Evolutionary conservation across 495 filamentous ascomycete species (phyloP), one percentile per base, ranked within the genome.

Genomic region (Poronia punctata): DNA sequence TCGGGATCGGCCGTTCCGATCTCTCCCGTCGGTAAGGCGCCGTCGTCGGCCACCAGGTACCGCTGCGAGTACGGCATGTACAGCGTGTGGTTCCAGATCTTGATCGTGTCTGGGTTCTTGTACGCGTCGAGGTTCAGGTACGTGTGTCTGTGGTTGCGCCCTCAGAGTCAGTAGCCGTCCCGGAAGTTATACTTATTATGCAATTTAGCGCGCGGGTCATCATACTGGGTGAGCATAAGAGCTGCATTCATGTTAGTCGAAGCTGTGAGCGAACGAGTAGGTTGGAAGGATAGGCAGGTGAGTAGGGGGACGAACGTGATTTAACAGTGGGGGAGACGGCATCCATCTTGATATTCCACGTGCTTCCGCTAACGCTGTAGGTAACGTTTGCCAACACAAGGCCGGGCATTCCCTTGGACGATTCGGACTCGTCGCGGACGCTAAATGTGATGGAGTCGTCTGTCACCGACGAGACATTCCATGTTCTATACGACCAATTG

Each of bases 91-190:
- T 88, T 78, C 53, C 87, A 75, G 48, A 87, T 78, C 7, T 74
- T 59, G 35, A 73, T 64, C 18, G 78, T 76, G 29, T 62, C 45
- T 0, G 75, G 71, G 50, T 78, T 69, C 26, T 60, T 66, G 67
- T 84, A 90, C 8, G 76, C 86, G 52, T 88, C 86, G 35, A 93
- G 71, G 63, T 89, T 90, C 79, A 85, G 90, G 68, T 90, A 93
- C 42, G 85, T 79, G 66, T n/a, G n/a, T n/a, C 87, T 83, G 59
- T 38, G 59, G 62, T 63, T 34, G 11, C 19, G 11, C 33, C 38
- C 16, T 43, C 37, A 32, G 50, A 56, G 32, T 54, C 53, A 53
- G 59, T 49, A 24, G 52, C 41, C 23, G 46, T 9, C 19, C 21
- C 22, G 14, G 9, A 18, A 3, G 14, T 17, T 40, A 30, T 42